Evolutionary conservation across 208 protist genomes (phyloP), one percentile per base, ranked within the genome.

Genomic region (Phytomonas sp.): DNA sequence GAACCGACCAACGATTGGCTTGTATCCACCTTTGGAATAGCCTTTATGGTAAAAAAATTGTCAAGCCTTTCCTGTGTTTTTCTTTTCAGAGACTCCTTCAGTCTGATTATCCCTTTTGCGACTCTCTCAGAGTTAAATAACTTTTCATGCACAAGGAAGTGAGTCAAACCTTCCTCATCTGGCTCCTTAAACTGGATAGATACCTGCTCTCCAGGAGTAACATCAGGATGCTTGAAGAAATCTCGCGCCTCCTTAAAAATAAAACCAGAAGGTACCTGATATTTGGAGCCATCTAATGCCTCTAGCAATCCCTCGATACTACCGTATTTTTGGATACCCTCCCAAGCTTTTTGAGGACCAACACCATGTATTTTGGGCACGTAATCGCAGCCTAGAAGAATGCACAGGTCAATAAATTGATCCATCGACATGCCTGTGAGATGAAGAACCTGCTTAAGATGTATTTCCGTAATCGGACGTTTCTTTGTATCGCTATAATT

Each of bases 381-480:
- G 78, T 99, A 99, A 81, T 99, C 99, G 75, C 99, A 99, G 11
- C 99, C 99, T 0, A 98, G 89, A 1, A 99, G 84, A 70, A 99
- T 99, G 82, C 98, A 99, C 30, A 99, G 79, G 77, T 99, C 98
- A 65, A 99, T 92, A 77, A 99, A 99, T 82, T 99, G 89, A 40
- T 83, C 81, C 83, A 94, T 96, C 26, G 89, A 89, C n/a, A 98
- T 62, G 2, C 81, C 81, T 15, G 97, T 86, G 17, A 76, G 71
- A 29, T 82, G 76, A 53, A 99, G 73, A 32, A 95, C 84, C 9
- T 84, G 76, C 29, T 93, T 78, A 3, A 99, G 79, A 63, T 99
- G 80, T 64, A 98, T 97, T 80, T 98, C 95, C 13, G 87, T 70
- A 69, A 99, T 98, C 26, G 97, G 94, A 53, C 96, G 84, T 74